Percentiles rank a stretch among this genome's conserved stretches.
Evolutionary conservation across 1,139 yeast genomes (phyloP).

Genomic region (Protomyces gravidus): DNA sequence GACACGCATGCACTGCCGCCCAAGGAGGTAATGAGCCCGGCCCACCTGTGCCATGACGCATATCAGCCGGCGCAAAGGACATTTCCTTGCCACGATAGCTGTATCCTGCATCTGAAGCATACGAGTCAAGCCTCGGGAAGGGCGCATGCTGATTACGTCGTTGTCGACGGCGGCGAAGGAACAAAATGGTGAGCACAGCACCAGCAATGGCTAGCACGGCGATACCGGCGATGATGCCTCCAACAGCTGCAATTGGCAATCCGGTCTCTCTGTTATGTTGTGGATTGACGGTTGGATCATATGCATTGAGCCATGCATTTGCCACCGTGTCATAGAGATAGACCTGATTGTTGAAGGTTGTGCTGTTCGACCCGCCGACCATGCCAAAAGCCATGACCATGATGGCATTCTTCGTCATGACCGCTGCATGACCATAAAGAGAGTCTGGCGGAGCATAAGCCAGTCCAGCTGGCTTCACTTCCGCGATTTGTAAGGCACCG

Average conservation of each 20-base stretch:
- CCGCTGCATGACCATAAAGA: conserved; percentile 17
- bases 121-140: conserved; percentile 4
- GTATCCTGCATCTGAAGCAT: conserved; percentile 2
- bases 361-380: conserved; percentile 6
- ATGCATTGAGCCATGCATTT: conserved; percentile 16
- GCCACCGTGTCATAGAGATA: conserved; percentile 18
- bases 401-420: conserved; percentile 18
- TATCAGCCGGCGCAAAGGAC: not conserved
- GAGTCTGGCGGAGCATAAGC: conserved; percentile 5
- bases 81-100: conserved; percentile 4
- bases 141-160: not conserved
- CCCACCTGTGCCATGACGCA: not conserved
- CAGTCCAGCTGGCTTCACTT: not conserved
- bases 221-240: not conserved
- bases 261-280: not conserved
- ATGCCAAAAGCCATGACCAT: conserved; percentile 22
- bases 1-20: conserved; percentile 27
- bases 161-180: not conserved
- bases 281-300: conserved; percentile 8
- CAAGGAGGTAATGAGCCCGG: conserved; percentile 13
- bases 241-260: conserved; percentile 4
- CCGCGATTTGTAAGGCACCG: not conserved
- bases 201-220: not conserved
- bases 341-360: conserved; percentile 6
- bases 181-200: not conserved